These are phyloP conservation scores for Vairimorpha ceranae DNA, from an alignment of 371 early-diverging fungal species.

Conservation along the genomic window DNA sequence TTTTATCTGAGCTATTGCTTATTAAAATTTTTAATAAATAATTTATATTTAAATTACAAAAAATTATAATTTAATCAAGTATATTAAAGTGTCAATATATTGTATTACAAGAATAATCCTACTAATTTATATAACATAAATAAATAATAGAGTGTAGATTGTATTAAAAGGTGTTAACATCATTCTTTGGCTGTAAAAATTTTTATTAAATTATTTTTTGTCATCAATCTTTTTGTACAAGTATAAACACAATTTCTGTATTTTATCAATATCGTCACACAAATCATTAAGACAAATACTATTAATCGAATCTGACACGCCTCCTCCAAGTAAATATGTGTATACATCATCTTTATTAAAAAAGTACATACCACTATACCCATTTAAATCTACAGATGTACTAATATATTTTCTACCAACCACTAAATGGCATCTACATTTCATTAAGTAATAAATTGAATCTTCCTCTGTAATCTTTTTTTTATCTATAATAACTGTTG, in stretches of 20 bases:
- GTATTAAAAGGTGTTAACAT: too few species aligned
- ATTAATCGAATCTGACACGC: not conserved
- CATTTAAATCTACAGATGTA: constrained; percentile 5
- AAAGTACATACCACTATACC: constrained; percentile 15
- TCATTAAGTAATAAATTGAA: not conserved
- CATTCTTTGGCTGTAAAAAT: too few species aligned
- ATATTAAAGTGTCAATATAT: too few species aligned
- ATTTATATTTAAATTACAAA: too few species aligned
- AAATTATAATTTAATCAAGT: too few species aligned
- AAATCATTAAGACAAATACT: not conserved
- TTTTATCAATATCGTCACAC: constrained; percentile 7
- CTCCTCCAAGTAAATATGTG: not conserved
- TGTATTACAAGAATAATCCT: too few species aligned
- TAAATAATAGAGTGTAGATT: too few species aligned
- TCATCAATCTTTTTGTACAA: constrained; percentile 17
- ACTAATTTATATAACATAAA: too few species aligned
- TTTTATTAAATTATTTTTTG: not conserved
- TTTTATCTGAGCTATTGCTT: too few species aligned
- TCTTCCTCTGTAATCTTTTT: not conserved
- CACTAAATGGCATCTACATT: not conserved
- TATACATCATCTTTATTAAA: constrained; percentile 1
- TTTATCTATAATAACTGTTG: not conserved
- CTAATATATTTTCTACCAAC: constrained; percentile 16
- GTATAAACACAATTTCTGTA: constrained; percentile 9
- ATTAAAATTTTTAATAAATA: too few species aligned